Conservation (phyloP, 129 eudicot species). For the Smallanthus sonchifolius region DNA sequence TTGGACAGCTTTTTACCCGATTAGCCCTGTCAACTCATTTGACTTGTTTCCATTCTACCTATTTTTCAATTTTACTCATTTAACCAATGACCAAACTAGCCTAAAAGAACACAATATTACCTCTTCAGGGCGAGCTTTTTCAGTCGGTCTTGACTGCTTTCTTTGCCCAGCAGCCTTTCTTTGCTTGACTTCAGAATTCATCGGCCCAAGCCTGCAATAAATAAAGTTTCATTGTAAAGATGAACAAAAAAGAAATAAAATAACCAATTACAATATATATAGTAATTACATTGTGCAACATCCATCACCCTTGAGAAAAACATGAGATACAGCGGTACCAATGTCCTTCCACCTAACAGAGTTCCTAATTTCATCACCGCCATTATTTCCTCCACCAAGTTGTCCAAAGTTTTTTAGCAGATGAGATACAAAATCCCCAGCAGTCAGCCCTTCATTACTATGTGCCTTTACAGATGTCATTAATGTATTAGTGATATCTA, state of each 20-base stretch:
- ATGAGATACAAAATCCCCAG: conserved; percentile 66
- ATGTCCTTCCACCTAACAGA: conserved; percentile 72
- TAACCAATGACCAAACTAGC: neutral
- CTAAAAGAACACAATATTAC: conserved; percentile 27
- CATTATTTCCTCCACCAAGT: conserved; percentile 36
- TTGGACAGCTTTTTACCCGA: neutral
- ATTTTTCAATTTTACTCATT: neutral
- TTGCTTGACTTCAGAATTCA: conserved; percentile 79
- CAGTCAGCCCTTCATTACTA: conserved; percentile 65
- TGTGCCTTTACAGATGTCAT: conserved; percentile 81
- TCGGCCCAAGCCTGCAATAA: conserved; percentile 84
- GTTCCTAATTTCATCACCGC: conserved; percentile 38
- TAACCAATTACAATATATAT: neutral
- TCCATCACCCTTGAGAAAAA: conserved; percentile 58
- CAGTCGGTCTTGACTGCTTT: conserved; percentile 56
- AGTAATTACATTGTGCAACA: conserved; percentile 68
- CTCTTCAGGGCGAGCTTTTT: conserved; percentile 75
- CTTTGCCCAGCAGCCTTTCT: conserved; percentile 49
- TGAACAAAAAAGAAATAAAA: too few relatives aligned
- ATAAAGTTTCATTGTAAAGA: neutral
- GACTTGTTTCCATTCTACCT: neutral
- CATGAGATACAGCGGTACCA: conserved; percentile 58
- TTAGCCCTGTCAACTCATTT: neutral
- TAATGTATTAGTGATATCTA: conserved; percentile 75
- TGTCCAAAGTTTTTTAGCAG: conserved; percentile 59